These are phyloP conservation scores for Penicillium olsonii DNA, from an alignment of 2,329 filamentous ascomycete genomes.

Conservation along the genomic window DNA sequence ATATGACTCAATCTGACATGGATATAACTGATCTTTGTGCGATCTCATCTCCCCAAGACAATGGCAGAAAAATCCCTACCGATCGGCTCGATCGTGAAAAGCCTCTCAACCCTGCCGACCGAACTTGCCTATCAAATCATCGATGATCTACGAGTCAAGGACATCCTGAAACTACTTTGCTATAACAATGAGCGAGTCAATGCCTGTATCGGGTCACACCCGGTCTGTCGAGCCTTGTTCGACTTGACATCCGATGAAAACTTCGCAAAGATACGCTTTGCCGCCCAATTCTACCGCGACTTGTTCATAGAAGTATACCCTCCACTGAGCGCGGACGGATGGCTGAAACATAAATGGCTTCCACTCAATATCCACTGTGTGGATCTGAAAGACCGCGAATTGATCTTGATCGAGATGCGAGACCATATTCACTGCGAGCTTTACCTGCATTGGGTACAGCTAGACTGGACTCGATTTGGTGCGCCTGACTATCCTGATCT, in stretches of 20 bases:
- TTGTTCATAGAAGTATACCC: background rate
- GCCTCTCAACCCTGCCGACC: slow-evolving; percentile 13
- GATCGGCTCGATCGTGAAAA: slow-evolving; percentile 1
- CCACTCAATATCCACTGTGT: background rate
- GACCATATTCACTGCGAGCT: background rate
- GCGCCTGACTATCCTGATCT: background rate
- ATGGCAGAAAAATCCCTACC: background rate
- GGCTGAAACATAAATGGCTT: background rate
- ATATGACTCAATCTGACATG: too few relatives aligned
- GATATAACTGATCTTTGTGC: too few relatives aligned
- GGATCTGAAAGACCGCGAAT: background rate
- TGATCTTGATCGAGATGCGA: background rate
- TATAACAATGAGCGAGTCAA: slow-evolving; percentile 11
- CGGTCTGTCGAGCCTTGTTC: slow-evolving; percentile 5
- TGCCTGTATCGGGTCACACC: slow-evolving; percentile 10
- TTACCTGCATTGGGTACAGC: background rate
- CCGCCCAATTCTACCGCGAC: background rate
- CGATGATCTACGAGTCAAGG: slow-evolving; percentile 22
- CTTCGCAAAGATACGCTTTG: background rate
- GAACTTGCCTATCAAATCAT: slow-evolving; percentile 24
- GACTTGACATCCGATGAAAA: slow-evolving; percentile 4
- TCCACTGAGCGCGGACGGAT: background rate
- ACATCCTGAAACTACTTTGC: slow-evolving; percentile 16
- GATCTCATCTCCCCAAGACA: background rate
- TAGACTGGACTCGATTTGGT: background rate